Conservation (phyloP, 306 rosid species). For the Luffa acutangula region DNA sequence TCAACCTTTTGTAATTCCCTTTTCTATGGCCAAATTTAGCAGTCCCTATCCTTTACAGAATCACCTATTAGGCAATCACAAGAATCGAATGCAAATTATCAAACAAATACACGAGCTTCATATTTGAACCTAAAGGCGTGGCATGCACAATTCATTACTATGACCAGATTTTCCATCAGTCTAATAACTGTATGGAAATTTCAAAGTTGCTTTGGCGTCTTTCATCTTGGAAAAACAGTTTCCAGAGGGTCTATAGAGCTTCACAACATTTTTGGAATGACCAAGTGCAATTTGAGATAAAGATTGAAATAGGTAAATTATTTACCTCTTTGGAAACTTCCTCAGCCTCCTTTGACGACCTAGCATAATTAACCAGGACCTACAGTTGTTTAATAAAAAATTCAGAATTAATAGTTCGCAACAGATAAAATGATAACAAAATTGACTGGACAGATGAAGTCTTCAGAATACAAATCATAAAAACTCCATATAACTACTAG, state of each 20-base stretch:
- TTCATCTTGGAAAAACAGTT: background rate
- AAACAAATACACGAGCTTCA: background rate
- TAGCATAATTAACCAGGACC: conserved; percentile 89
- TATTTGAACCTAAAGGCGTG: background rate
- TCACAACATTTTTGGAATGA: background rate
- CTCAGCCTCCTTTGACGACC: conserved; percentile 90
- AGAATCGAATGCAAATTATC: background rate
- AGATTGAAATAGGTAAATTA: background rate
- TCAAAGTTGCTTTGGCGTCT: background rate
- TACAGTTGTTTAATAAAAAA: conserved; percentile 17
- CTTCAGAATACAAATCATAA: background rate
- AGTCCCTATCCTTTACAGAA: background rate
- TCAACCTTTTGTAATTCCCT: background rate
- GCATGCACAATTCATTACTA: background rate
- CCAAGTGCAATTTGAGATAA: background rate
- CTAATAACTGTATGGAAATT: background rate
- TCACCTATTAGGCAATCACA: background rate
- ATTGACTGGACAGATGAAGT: background rate
- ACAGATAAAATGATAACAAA: background rate
- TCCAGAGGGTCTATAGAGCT: background rate
- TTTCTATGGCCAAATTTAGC: background rate
- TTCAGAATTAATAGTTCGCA: background rate
- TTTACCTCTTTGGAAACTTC: conserved; percentile 84
- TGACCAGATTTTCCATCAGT: background rate
- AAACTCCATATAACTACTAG: background rate